These are phyloP conservation scores for Amylocarpus encephaloides DNA, from an alignment of 2,329 filamentous ascomycete genomes.

Conservation along the genomic window DNA sequence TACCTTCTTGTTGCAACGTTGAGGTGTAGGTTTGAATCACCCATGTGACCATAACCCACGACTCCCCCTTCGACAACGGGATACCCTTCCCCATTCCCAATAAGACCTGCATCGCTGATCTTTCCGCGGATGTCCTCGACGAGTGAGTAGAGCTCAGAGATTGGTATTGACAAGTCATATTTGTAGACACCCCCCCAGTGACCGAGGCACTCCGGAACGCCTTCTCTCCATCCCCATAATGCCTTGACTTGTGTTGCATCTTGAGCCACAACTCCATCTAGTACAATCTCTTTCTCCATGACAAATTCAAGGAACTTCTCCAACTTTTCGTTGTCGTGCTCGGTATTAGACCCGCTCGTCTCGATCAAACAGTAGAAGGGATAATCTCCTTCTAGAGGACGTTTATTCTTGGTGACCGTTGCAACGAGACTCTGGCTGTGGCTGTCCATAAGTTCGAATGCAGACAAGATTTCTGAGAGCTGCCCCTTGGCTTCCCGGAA, in stretches of 20 bases:
- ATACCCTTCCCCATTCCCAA: constrained; percentile 67
- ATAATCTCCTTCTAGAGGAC: constrained; percentile 74
- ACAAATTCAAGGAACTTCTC: constrained; percentile 86
- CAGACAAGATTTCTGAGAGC: constrained; percentile 90
- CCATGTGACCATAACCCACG: constrained; percentile 98
- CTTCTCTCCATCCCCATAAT: constrained; percentile 90
- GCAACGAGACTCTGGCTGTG: constrained; percentile 73
- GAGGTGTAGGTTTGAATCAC: constrained; percentile 89
- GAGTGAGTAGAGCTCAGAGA: constrained; percentile 78
- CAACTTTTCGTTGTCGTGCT: constrained; percentile 90
- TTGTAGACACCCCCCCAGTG: constrained; percentile 97
- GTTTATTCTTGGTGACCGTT: constrained; percentile 66
- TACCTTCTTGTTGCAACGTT: constrained; percentile 81
- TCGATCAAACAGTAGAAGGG: constrained; percentile 97
- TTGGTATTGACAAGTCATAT: constrained; percentile 93
- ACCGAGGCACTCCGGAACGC: constrained; percentile 80
- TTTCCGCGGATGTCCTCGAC: constrained; percentile 78
- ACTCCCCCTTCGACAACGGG: constrained; percentile 68
- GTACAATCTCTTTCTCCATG: constrained; percentile 79
- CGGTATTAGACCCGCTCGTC: constrained; percentile 88
- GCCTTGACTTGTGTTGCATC: constrained; percentile 82
- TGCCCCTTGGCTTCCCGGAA: constrained; percentile 86
- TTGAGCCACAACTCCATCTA: constrained; percentile 86
- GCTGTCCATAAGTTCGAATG: constrained; percentile 95
- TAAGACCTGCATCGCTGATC: constrained; percentile 66